Evolutionary conservation across 2,329 filamentous ascomycete genomes (phyloP), one percentile per base, ranked within the genome.

Genomic region (Ophiocordyceps camponoti-rufipedis): DNA sequence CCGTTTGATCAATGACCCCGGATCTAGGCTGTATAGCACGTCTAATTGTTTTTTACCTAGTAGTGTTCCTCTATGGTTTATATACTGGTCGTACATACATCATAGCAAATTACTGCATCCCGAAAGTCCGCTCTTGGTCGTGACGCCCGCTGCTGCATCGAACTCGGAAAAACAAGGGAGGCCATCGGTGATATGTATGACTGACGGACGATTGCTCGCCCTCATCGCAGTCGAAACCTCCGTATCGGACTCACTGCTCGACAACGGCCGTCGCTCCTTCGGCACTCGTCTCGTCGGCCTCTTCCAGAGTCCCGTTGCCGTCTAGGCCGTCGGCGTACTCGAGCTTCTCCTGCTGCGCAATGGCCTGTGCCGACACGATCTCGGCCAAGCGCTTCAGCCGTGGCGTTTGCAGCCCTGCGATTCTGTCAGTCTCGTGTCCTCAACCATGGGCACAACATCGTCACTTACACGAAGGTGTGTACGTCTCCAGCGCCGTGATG

Each of bases 401-500:
- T 43, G 89, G 89, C 48, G 88, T 95, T 84, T 95, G 88, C 44
- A 95, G 78, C 89, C 86, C 85, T 91, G 48, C 12, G 38, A n/a
- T 28, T 16, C 16, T 11, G 40, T 41, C 23, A 41, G 18, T 41
- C 18, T 19, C 10, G 13, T 41, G 23, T 7, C 18, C 12, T 18
- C 4, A 10, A 5, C 18, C 13, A 41, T 28, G 13, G 10, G 5
- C 12, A 18, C n/a, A 29, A 9, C 7, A 12, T 7, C 18, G 4
- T 23, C 23, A 57, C 84, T 74, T 72, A 91, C 89, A 98, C 53
- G 88, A 94, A 51, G 91, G 91, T 44, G 91, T 96, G 62, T 98
- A 98, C 13, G 91, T 98, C 68, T 98, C 91, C 52, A 98, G 68
- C 45, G 91, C 91, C 4, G 88, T 95, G 57, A 98, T 98, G 45